Evolutionary conservation across 2,329 filamentous ascomycete species (phyloP).

Genomic region (Ascochyta pisi): DNA sequence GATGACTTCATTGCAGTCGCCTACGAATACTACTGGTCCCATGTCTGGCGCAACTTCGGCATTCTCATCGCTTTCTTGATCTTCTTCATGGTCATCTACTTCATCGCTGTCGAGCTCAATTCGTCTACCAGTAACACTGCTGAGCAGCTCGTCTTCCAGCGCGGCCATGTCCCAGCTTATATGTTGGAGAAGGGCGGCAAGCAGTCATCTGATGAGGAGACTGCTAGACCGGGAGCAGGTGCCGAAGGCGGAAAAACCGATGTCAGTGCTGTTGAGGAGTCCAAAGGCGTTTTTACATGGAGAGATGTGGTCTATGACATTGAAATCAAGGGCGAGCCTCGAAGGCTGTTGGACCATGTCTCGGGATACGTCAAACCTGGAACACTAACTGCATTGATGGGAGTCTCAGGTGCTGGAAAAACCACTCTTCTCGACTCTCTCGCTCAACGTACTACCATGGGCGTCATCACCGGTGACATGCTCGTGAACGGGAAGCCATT

Average conservation of each 20-base stretch:
- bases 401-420: slow-evolving; percentile 49
- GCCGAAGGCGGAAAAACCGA: slow-evolving; percentile 45
- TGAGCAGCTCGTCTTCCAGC: slow-evolving; percentile 71
- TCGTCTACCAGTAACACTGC: slow-evolving; percentile 68
- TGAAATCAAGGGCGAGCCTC: slow-evolving; percentile 52
- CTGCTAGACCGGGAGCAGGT: slow-evolving; percentile 33
- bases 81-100: slow-evolving; percentile 69
- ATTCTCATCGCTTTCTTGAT: slow-evolving; percentile 70
- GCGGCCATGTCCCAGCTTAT: slow-evolving; percentile 53
- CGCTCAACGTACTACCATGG: slow-evolving; percentile 45
- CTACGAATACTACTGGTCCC: slow-evolving; percentile 50
- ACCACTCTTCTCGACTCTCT: slow-evolving; percentile 48
- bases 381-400: slow-evolving; percentile 52
- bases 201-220: slow-evolving; percentile 45
- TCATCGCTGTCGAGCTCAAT: slow-evolving; percentile 69
- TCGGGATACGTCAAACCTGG: slow-evolving; percentile 64
- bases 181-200: slow-evolving; percentile 42
- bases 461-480: slow-evolving; percentile 50
- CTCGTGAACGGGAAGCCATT: slow-evolving; percentile 47
- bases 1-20: slow-evolving; percentile 45
- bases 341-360: slow-evolving; percentile 62
- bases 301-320: slow-evolving; percentile 45
- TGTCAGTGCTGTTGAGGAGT: slow-evolving; percentile 49
- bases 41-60: slow-evolving; percentile 60
- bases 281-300: slow-evolving; percentile 53